Percentiles rank a stretch among this genome's conserved stretches.
phyloP scores from a whole-genome alignment of 345 rosid species.

The Lumnitzera racemosa region DNA sequence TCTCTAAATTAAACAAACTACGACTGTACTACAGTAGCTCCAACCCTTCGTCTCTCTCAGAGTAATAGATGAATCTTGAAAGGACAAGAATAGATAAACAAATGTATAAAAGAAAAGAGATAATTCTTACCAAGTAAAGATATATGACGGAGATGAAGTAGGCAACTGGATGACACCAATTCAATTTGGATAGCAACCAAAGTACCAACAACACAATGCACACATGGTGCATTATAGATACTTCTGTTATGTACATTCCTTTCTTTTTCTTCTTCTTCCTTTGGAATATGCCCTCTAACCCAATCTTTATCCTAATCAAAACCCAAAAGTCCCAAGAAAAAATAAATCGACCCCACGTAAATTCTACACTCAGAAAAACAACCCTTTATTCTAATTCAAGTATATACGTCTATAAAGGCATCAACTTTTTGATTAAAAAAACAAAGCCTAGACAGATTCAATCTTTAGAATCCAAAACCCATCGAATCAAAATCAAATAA shows the following conservation, averaged over 20 bases:
- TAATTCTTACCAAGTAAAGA: constrained; percentile 55
- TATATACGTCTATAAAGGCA: too few species aligned
- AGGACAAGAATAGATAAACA: background rate
- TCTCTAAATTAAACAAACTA: background rate
- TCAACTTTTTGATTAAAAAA: too few species aligned
- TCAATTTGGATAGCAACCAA: constrained; percentile 57
- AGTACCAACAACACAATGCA: constrained; percentile 51
- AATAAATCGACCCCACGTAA: too few species aligned
- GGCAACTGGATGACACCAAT: constrained; percentile 45
- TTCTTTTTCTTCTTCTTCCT: constrained; percentile 5
- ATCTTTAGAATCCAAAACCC: too few species aligned
- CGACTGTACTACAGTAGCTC: too few species aligned
- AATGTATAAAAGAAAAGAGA: background rate
- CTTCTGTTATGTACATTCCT: constrained; percentile 35
- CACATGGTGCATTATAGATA: constrained; percentile 73
- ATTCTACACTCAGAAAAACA: too few species aligned
- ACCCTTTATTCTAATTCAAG: too few species aligned
- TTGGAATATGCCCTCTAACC: background rate
- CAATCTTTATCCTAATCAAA: background rate
- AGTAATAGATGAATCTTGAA: background rate
- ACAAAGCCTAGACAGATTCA: too few species aligned
- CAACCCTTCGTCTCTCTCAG: background rate
- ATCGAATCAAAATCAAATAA: too few species aligned
- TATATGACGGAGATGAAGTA: constrained; percentile 58
- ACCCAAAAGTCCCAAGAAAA: background rate